Conservation (phyloP, 2,329 filamentous ascomycete species). For the Fusarium sp. region DNA sequence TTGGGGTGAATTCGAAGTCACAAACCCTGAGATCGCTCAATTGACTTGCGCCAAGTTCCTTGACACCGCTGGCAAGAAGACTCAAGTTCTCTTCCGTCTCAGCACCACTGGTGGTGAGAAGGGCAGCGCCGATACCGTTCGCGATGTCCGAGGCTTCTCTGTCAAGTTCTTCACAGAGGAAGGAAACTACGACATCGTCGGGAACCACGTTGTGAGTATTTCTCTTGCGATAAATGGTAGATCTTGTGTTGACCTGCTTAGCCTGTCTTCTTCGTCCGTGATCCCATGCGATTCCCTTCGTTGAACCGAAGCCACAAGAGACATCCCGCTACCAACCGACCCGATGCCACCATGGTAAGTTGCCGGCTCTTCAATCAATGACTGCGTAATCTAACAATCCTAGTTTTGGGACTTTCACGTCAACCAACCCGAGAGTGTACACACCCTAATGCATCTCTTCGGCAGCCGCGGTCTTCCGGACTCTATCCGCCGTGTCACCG, state of each 20-base stretch:
- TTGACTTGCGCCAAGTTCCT: constrained; percentile 65
- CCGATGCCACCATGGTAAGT: constrained; percentile 21
- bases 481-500: constrained; percentile 15
- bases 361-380: rapidly evolving
- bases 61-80: constrained; percentile 63
- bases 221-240: rapidly evolving
- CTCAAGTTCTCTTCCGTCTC: constrained; percentile 71
- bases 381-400: background rate
- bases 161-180: constrained; percentile 70
- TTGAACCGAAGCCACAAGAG: constrained; percentile 41
- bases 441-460: constrained; percentile 29
- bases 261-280: constrained; percentile 10
- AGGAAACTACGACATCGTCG: constrained; percentile 69
- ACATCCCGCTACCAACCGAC: constrained; percentile 20
- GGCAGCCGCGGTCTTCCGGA: constrained; percentile 18
- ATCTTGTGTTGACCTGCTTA: rapidly evolving
- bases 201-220: constrained; percentile 6
- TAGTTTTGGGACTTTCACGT: constrained; percentile 33
- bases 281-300: constrained; percentile 9
- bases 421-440: constrained; percentile 28
- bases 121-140: constrained; percentile 73
- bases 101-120: constrained; percentile 76
- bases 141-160: constrained; percentile 77
- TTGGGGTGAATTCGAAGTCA: constrained; percentile 69
- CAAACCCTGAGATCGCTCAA: constrained; percentile 62